Conservation (phyloP, 257 asterid genomes). For the Asclepias syriaca region DNA sequence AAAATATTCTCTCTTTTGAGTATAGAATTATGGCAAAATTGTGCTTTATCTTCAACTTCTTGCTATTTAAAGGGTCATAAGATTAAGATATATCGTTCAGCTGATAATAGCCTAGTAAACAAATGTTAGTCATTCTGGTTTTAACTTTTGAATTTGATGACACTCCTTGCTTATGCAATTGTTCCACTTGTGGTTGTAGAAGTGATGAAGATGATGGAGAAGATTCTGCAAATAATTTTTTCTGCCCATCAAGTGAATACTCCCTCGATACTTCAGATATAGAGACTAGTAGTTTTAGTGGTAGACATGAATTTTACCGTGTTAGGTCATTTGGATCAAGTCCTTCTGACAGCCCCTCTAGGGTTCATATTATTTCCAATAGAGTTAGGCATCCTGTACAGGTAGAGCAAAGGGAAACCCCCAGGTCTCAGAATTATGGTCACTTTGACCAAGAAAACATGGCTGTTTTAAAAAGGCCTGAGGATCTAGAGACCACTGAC, state of each 20-base stretch:
- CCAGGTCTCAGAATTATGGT: slow-evolving; percentile 33
- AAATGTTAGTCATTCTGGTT: neutral
- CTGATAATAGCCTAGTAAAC: neutral
- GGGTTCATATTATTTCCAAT: slow-evolving; percentile 47
- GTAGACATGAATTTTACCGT: slow-evolving; percentile 58
- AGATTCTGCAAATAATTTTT: slow-evolving; percentile 48
- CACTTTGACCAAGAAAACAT: slow-evolving; percentile 42
- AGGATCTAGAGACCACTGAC: slow-evolving; percentile 36
- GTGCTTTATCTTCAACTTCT: neutral
- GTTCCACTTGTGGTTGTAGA: slow-evolving; percentile 37
- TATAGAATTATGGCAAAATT: neutral
- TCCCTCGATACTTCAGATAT: slow-evolving; percentile 61
- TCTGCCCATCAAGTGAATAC: slow-evolving; percentile 48
- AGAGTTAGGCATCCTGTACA: slow-evolving; percentile 59
- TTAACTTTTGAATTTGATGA: neutral
- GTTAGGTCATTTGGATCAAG: slow-evolving; percentile 66
- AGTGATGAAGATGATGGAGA: slow-evolving; percentile 77
- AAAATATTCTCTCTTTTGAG: neutral
- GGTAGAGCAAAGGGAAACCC: slow-evolving; percentile 49
- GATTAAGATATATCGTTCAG: neutral
- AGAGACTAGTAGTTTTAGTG: slow-evolving; percentile 73
- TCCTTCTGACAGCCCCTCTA: slow-evolving; percentile 80
- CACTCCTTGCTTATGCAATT: neutral
- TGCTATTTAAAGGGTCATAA: neutral
- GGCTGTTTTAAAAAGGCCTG: slow-evolving; percentile 53